Base-by-base conservation (phyloP, 495 filamentous ascomycete species). In the Penicillium cinerascens region DNA sequence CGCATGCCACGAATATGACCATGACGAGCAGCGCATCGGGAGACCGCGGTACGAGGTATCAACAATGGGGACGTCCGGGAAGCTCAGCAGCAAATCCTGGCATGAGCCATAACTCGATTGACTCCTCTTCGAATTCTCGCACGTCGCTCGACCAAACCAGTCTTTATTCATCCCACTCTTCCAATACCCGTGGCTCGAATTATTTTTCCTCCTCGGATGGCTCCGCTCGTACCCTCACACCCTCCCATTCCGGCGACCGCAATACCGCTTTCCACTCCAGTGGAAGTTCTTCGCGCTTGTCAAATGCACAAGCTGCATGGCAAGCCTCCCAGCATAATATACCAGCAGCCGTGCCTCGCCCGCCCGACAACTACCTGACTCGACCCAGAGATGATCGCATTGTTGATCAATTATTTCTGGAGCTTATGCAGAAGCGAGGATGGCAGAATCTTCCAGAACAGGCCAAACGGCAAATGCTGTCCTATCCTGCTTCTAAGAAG, bases 401-500 rank as follows among this genome's bases (percentile, higher is more conserved):
- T 6, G 87, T 96, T n/a, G 93, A 98, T 68, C 82, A 88, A 62
- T 86, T 95, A 70, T 98, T 97, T 58, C 74, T 91, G 55, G 87
- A 87, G 27, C 74, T 98, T 58, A 98, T 98, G 95, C 85, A 93
- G 58, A 97, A 98, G 70, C 85, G 93, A 64, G 93, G 92, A 49
- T 97, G 90, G 87, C 91, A 95, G 69, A 91, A 92, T 64, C 79
- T 97, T 46, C 93, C 93, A n/a, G 93, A 97, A 59, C 89, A 95
- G 69, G 95, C 92, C 22, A 83, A 87, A 58, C 79, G 92, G 52
- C 93, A 97, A 70, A 97, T 98, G 91, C 78, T 91, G 68, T 88
- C 91, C 15, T 97, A 98, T 62, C 89, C 91, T 11, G 79, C 92
- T 22, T 81, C 82, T 40, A 97, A 97, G 75, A 98, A 98, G 75